Base-by-base conservation (phyloP, 2,329 filamentous ascomycete species). In the Chaetomiaceae sp. region DNA sequence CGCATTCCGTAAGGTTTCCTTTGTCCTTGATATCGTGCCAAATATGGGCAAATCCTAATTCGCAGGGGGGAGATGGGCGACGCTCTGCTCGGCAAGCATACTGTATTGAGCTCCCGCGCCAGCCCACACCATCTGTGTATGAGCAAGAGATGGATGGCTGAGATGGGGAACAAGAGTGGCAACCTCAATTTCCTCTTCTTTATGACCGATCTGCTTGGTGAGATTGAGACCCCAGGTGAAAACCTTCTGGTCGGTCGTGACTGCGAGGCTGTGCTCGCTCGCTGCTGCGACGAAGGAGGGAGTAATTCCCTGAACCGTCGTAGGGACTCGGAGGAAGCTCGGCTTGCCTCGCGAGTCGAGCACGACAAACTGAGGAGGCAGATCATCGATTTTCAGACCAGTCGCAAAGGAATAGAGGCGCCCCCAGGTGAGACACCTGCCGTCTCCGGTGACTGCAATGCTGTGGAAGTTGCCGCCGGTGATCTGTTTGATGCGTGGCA, bases 61-160 rank as follows among this genome's bases (percentile, higher is more conserved):
- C 12, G 1, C 1, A 13, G 30, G 7, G 30, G 33, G 2, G 33
- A 33, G 17, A 16, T 16, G 27, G 4, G 44, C 48, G 19, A 35
- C 5, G 12, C 30, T 10, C 5, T 33, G 27, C 42, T 55, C 53
- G 3, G 75, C 73, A n/a, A 88, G 61, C 25, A 87, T 69, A 2
- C 82, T 86, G 67, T 81, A 96, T 63, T 96, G 90, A 4, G 89
- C 89, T 57, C 91, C 91, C 17, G 85, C 85, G 41, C 87, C 87
- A n/a, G 86, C 87, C 70, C 78, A 88, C 21, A 82, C 77, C 33
- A 96, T 74, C 65, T 83, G 82, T 70, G 85, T 85, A 34, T 81
- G 87, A 20, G 82, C 78, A 20, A 93, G 79, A 34, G 89, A 89
- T 13, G 84, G 86, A 71, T 95, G 95, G 63, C 92, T 85, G 50